phyloP scores from a whole-genome alignment of 345 rosid genomes.

The Leavenworthia alabamica region DNA sequence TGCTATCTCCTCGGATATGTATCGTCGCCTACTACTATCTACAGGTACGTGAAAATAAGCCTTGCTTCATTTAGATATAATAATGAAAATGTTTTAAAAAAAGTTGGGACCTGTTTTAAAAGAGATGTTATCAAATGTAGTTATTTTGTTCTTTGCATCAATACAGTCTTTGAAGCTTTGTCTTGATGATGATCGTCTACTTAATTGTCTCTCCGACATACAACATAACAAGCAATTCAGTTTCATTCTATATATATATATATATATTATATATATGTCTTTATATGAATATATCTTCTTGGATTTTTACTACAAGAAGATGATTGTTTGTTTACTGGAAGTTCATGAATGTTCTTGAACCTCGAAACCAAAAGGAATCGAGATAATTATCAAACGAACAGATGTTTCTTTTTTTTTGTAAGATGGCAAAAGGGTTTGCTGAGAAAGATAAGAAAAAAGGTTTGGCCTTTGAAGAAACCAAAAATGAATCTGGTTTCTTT shows the following conservation, averaged over 20 bases:
- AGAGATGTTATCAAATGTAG: constrained; percentile 68
- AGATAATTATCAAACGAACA: constrained; percentile 22
- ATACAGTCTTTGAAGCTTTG: constrained; percentile 53
- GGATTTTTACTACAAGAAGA: constrained; percentile 25
- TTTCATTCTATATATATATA: constrained; percentile 13
- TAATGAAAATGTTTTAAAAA: not conserved
- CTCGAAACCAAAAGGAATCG: constrained; percentile 18
- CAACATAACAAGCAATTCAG: constrained; percentile 54
- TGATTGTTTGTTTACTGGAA: constrained; percentile 26
- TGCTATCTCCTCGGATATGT: constrained; percentile 53
- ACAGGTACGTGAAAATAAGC: constrained; percentile 16
- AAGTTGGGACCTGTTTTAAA: constrained; percentile 55
- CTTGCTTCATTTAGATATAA: not conserved
- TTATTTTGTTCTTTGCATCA: constrained; percentile 43
- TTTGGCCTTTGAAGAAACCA: constrained; percentile 39
- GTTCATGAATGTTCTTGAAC: constrained; percentile 29
- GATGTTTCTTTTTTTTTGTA: not conserved
- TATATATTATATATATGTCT: constrained; percentile 15
- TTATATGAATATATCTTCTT: constrained; percentile 25
- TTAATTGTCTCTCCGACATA: constrained; percentile 35
- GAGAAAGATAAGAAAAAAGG: constrained; percentile 12
- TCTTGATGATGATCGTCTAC: constrained; percentile 46
- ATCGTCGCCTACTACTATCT: constrained; percentile 73
- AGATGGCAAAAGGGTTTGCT: constrained; percentile 23
- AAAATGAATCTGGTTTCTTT: constrained; percentile 38